Evolutionary conservation across 2,329 filamentous ascomycete species (phyloP).

Genomic region (Aspergillus pseudoviridinutans): DNA sequence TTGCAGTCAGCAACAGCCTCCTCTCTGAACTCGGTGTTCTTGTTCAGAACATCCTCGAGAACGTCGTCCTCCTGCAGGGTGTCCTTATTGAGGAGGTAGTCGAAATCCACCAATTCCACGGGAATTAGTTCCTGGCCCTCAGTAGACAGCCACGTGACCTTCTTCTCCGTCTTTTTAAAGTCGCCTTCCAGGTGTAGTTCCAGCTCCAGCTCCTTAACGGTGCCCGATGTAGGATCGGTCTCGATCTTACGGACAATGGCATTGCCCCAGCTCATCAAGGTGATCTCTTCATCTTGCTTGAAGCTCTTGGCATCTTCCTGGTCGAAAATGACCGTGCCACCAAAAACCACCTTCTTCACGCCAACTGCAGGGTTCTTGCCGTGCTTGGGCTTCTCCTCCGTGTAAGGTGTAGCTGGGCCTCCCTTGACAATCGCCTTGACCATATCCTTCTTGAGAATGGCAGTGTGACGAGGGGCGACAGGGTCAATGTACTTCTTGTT

Average conservation of each 20-base stretch:
- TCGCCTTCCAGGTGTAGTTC: constrained; percentile 91
- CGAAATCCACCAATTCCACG: constrained; percentile 88
- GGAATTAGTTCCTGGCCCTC: constrained; percentile 72
- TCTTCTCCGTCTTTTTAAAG: constrained; percentile 93
- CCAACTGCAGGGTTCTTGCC: constrained; percentile 84
- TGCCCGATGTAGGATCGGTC: constrained; percentile 44
- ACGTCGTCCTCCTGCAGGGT: constrained; percentile 85
- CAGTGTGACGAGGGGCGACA: constrained; percentile 68
- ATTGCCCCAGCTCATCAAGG: constrained; percentile 90
- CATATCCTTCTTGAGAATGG: constrained; percentile 64
- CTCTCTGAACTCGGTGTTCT: constrained; percentile 68
- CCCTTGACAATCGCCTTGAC: constrained; percentile 69
- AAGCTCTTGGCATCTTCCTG: constrained; percentile 82
- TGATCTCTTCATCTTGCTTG: constrained; percentile 83
- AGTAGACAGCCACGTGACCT: constrained; percentile 86
- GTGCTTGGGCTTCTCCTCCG: constrained; percentile 78
- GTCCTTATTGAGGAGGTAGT: constrained; percentile 93
- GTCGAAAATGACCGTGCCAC: constrained; percentile 72
- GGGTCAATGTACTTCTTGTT: constrained; percentile 85
- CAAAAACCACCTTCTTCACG: constrained; percentile 78
- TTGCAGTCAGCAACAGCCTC: constrained; percentile 77
- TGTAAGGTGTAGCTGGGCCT: constrained; percentile 57
- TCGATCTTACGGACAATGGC: constrained; percentile 49
- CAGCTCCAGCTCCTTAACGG: constrained; percentile 68
- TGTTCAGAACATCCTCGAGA: constrained; percentile 77